A percentile compares a stretch with the other conserved stretches of the same genome.
These are phyloP conservation scores for Naematelia encephala DNA, from an alignment of 768 basidiomycete genomes.

Conservation along the genomic window DNA sequence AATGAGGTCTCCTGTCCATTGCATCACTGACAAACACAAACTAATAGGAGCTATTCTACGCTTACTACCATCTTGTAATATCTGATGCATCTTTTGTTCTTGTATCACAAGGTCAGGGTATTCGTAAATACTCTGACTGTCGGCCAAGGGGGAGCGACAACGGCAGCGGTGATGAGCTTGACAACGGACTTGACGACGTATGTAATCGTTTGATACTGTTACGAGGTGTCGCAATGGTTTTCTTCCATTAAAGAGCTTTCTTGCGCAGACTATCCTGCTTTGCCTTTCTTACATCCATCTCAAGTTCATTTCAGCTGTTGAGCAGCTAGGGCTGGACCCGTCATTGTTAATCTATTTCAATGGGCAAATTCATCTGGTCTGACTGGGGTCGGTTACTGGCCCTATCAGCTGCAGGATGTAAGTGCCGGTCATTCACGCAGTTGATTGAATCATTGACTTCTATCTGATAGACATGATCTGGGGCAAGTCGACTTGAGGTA, in stretches of 20 bases:
- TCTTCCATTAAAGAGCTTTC: too few relatives aligned
- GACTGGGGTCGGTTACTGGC: slow-evolving; percentile 42
- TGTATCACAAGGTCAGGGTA: too few relatives aligned
- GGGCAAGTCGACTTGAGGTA: slow-evolving; percentile 40
- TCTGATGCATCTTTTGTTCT: slow-evolving; percentile 9
- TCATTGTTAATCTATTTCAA: too few relatives aligned
- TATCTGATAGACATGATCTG: slow-evolving; percentile 18
- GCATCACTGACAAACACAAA: neutral
- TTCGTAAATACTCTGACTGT: too few relatives aligned
- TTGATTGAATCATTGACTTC: neutral
- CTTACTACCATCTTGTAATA: slow-evolving; percentile 37
- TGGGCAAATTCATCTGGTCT: slow-evolving; percentile 40
- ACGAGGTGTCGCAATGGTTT: neutral
- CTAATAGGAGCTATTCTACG: slow-evolving; percentile 39
- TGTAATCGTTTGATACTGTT: neutral
- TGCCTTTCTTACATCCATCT: neutral
- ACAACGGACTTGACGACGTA: neutral
- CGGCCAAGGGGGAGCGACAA: too few relatives aligned
- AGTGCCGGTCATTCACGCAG: slow-evolving; percentile 4
- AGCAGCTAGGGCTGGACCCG: too few relatives aligned
- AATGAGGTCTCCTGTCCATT: neutral
- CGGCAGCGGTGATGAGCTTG: too few relatives aligned
- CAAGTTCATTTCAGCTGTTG: neutral
- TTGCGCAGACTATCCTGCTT: too few relatives aligned
- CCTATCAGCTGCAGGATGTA: slow-evolving; percentile 39